A percentile compares a stretch with the other conserved stretches of the same genome.
phyloP scores from a whole-genome alignment of 768 basidiomycete species.

The Podaxis pistillaris region DNA sequence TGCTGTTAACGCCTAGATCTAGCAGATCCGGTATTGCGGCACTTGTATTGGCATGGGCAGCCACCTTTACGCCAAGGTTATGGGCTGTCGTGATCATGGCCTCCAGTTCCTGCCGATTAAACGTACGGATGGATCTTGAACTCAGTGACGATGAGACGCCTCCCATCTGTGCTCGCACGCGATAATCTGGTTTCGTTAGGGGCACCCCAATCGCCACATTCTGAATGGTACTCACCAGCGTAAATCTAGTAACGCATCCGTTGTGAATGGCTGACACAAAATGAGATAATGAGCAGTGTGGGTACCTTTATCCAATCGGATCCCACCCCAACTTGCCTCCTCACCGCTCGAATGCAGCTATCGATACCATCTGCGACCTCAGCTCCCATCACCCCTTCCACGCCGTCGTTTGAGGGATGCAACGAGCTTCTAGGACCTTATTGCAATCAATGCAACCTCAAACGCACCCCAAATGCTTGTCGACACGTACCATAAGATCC shows the following conservation, averaged over 20 bases:
- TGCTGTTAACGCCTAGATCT: conserved; percentile 43
- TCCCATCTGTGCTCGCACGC: conserved; percentile 43
- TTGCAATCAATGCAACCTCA: conserved; percentile 1
- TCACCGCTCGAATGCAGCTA: conserved; percentile 52
- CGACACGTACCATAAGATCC: conserved; percentile 52
- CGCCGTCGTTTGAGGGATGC: conserved; percentile 44
- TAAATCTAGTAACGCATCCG: conserved; percentile 41
- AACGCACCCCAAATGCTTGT: conserved; percentile 13
- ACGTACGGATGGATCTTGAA: conserved; percentile 37
- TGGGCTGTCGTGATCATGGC: conserved; percentile 54
- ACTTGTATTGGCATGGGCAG: conserved; percentile 47
- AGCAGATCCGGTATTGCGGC: conserved; percentile 33
- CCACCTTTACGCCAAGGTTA: conserved; percentile 52
- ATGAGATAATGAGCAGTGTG: not conserved
- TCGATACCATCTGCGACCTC: conserved; percentile 58
- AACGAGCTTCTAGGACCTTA: conserved; percentile 54
- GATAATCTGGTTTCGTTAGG: conserved; percentile 42
- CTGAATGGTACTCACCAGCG: conserved; percentile 35
- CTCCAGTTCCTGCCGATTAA: conserved; percentile 42
- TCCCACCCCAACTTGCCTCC: conserved; percentile 61
- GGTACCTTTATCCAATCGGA: conserved; percentile 68
- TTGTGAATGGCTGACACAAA: conserved; percentile 10
- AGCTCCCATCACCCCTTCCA: conserved; percentile 57
- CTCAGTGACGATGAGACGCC: conserved; percentile 38
- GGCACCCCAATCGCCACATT: conserved; percentile 12